These are phyloP conservation scores for Botrytis sinoallii DNA, from an alignment of 2,329 filamentous ascomycete genomes.

Conservation along the genomic window DNA sequence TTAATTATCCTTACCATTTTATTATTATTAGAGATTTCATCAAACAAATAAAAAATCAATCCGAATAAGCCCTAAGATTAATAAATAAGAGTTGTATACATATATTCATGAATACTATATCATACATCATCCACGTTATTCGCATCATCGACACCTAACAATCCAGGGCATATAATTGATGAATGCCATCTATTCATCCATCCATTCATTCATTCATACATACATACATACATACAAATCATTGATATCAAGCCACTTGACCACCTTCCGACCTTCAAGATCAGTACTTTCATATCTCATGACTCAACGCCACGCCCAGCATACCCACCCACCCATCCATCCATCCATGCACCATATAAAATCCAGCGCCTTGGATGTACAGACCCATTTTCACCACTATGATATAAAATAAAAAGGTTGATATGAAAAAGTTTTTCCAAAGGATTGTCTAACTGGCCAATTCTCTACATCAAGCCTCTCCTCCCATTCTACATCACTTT, in stretches of 20 bases:
- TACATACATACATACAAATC: not conserved
- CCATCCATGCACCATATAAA: not conserved
- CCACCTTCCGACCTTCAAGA: not conserved
- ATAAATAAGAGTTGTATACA: no score
- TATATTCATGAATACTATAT: no score
- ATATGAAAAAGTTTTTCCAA: constrained; percentile 13
- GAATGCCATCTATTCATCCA: not conserved
- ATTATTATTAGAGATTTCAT: no score
- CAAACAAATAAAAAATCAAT: no score
- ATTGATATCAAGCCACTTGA: not conserved
- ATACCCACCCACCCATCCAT: not conserved
- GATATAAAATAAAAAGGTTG: constrained; percentile 7
- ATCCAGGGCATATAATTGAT: not conserved
- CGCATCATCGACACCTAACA: not conserved
- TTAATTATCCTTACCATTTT: no score
- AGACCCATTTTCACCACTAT: not conserved
- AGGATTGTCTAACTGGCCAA: not conserved
- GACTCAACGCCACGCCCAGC: not conserved
- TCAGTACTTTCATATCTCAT: not conserved
- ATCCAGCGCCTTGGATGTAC: not conserved
- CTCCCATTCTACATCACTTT: not conserved
- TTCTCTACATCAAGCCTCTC: not conserved
- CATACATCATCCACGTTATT: no score
- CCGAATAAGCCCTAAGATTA: no score
- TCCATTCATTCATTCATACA: not conserved